Evolutionary conservation across 2,329 filamentous ascomycete species (phyloP).

Genomic region (Fusarium anguioides): DNA sequence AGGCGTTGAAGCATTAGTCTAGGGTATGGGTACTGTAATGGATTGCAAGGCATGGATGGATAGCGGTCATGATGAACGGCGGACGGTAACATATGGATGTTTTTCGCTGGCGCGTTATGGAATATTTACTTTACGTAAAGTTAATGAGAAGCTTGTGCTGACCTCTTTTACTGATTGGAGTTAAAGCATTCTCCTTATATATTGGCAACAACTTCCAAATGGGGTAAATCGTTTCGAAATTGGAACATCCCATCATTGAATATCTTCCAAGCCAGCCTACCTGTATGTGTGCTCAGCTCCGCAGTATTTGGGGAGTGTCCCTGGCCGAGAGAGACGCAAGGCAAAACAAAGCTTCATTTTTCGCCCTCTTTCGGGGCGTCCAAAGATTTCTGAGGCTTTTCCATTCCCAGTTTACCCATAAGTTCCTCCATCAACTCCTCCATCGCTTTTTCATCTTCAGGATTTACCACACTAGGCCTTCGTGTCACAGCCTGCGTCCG

Average conservation of each 20-base stretch:
- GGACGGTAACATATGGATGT: constrained; percentile 27
- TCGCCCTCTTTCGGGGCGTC: constrained; percentile 21
- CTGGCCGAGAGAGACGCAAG: not conserved
- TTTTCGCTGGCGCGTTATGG: constrained; percentile 23
- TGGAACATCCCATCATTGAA: not conserved
- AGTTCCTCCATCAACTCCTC: constrained; percentile 70
- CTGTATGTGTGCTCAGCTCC: not conserved
- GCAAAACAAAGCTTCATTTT: not conserved
- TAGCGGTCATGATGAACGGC: constrained; percentile 19
- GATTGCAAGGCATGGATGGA: constrained; percentile 19
- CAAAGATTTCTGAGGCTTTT: constrained; percentile 37
- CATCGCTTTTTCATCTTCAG: constrained; percentile 68
- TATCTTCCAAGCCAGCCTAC: constrained; percentile 35
- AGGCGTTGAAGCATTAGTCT: constrained; percentile 43
- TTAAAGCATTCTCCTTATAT: not conserved
- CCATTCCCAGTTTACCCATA: constrained; percentile 63
- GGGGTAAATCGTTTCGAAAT: not conserved
- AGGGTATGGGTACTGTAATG: constrained; percentile 28
- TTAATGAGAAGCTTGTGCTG: constrained; percentile 35
- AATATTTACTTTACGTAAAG: constrained; percentile 38
- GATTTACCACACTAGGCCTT: constrained; percentile 50
- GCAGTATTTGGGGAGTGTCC: not conserved
- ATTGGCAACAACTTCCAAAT: not conserved
- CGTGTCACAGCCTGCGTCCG: constrained; percentile 57
- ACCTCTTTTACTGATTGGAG: not conserved